A percentile compares a stretch with the other conserved stretches of the same genome.
These are phyloP conservation scores for Bidens hawaiensis DNA, from an alignment of 140 eudicot genomes.

Conservation along the genomic window DNA sequence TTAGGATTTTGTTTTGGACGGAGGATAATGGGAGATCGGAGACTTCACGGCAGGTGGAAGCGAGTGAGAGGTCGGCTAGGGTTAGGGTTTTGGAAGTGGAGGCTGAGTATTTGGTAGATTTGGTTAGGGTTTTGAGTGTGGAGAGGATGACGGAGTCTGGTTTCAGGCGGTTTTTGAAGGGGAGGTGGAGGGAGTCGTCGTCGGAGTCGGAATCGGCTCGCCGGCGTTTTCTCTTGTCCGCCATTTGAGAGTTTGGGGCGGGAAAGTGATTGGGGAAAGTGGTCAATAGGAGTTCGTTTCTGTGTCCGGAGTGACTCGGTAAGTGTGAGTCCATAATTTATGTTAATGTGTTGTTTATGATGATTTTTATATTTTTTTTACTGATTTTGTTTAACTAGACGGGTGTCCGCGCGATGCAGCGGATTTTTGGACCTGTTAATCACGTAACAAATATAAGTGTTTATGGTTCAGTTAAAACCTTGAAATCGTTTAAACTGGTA, in stretches of 20 bases:
- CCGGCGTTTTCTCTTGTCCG: constrained; percentile 78
- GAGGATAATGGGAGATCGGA: constrained; percentile 73
- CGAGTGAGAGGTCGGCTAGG: constrained; percentile 59
- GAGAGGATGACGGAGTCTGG: constrained; percentile 66
- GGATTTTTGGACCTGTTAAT: no score
- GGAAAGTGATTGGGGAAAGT: constrained; percentile 19
- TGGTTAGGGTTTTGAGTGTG: constrained; percentile 49
- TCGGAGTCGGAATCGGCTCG: constrained; percentile 50
- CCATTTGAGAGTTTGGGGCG: constrained; percentile 43
- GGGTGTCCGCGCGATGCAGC: no score
- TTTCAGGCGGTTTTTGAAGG: constrained; percentile 61
- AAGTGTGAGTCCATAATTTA: not conserved
- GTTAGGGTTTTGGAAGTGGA: constrained; percentile 61
- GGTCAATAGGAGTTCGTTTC: not conserved
- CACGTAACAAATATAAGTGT: no score
- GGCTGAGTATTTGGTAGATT: constrained; percentile 36
- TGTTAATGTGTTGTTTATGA: no score
- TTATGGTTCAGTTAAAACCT: no score
- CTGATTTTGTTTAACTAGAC: no score
- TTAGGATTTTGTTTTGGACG: constrained; percentile 68
- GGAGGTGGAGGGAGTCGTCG: constrained; percentile 42
- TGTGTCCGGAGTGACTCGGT: not conserved
- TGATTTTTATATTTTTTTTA: no score
- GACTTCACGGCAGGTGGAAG: constrained; percentile 86
- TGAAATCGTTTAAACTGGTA: no score